A percentile compares a stretch with the other conserved stretches of the same genome.
Conservation (phyloP, 1,284 basidiomycete genomes). For the Tausonia pullulans region DNA sequence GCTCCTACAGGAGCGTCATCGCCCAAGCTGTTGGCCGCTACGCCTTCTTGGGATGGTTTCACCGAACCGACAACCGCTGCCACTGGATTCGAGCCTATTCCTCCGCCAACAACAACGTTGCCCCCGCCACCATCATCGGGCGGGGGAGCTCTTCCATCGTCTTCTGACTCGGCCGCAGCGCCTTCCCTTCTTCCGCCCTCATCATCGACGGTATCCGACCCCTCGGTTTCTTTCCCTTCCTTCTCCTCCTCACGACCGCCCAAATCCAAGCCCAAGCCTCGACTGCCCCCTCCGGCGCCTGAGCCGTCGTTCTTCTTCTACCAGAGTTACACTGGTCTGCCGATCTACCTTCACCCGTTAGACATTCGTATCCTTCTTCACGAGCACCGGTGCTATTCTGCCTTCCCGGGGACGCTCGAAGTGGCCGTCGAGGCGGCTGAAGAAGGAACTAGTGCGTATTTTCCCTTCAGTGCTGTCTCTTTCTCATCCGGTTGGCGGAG, state of each 20-base stretch:
- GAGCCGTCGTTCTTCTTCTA: slow-evolving; percentile 71
- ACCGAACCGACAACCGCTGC: too few species aligned
- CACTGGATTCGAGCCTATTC: too few species aligned
- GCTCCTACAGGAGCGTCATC: too few species aligned
- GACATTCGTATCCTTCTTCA: slow-evolving; percentile 88
- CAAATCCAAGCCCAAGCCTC: slow-evolving; percentile 18
- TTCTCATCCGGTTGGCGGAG: background rate
- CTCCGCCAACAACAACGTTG: background rate
- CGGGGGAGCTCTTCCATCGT: background rate
- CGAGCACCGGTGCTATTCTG: slow-evolving; percentile 68
- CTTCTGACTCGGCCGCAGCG: background rate
- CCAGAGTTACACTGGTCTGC: slow-evolving; percentile 82
- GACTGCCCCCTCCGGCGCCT: slow-evolving; percentile 21
- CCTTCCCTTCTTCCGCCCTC: too few species aligned
- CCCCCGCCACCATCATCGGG: background rate
- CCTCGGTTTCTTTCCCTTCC: too few species aligned
- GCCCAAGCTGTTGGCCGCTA: too few species aligned
- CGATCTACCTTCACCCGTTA: slow-evolving; percentile 86
- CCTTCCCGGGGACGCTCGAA: slow-evolving; percentile 71
- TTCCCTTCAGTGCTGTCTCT: background rate
- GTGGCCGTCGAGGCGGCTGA: slow-evolving; percentile 67
- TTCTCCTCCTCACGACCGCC: slow-evolving; percentile 19
- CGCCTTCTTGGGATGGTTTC: too few species aligned
- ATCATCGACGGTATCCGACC: too few species aligned
- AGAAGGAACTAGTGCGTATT: slow-evolving; percentile 34